Conservation (phyloP, 148 eudicot genomes). For the Spergularia bocconei region DNA sequence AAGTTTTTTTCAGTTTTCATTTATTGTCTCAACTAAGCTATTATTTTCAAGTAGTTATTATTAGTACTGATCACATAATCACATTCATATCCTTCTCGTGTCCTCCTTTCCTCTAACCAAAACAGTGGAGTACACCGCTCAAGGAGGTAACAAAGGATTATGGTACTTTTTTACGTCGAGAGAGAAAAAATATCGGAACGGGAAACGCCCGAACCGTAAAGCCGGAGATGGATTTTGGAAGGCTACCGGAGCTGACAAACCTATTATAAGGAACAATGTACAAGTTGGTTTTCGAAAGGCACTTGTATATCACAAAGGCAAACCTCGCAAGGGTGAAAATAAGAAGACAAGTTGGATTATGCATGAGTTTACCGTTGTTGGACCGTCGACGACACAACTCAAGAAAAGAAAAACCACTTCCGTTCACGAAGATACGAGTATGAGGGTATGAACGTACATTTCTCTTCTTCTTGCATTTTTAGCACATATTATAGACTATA, state of each 20-base stretch:
- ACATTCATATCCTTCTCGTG: no score
- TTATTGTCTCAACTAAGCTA: no score
- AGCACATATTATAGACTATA: no score
- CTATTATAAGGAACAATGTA: conserved; percentile 32
- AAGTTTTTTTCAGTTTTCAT: no score
- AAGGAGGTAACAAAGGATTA: conserved; percentile 6
- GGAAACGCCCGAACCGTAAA: conserved; percentile 65
- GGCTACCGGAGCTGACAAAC: conserved; percentile 81
- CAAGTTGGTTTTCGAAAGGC: conserved; percentile 70
- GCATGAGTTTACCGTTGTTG: conserved; percentile 61
- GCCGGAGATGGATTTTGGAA: conserved; percentile 78
- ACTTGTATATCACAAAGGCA: conserved; percentile 66
- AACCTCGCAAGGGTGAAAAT: conserved; percentile 60
- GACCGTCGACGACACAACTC: not conserved
- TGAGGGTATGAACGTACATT: conserved; percentile 3
- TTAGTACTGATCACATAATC: no score
- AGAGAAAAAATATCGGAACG: conserved; percentile 78
- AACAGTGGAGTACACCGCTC: not conserved
- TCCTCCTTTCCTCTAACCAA: no score
- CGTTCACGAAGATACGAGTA: not conserved
- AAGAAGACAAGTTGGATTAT: conserved; percentile 75
- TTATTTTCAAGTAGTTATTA: no score
- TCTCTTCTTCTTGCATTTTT: no score
- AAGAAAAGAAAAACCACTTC: not conserved
- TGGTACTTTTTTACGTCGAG: conserved; percentile 85